phyloP scores from a whole-genome alignment of 495 filamentous ascomycete genomes.

The Xylaria bambusicola region DNA sequence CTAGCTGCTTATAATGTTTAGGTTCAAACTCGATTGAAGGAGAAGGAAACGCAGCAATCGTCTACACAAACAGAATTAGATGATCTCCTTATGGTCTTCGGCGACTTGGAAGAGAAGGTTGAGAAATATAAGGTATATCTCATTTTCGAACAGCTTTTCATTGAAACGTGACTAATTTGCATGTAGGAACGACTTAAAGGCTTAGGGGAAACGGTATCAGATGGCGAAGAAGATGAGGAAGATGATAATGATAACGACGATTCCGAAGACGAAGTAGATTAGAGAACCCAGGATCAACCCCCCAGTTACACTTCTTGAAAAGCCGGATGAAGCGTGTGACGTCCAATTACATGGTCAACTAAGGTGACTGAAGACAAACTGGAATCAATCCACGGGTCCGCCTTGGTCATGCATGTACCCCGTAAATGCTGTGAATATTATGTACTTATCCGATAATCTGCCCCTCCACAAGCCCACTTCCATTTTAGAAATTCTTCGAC shows the following conservation, averaged over 20 bases:
- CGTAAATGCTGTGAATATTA: constrained; percentile 21
- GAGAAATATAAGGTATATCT: constrained; percentile 70
- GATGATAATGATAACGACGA: constrained; percentile 62
- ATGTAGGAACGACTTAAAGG: constrained; percentile 70
- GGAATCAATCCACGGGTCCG: too few species aligned
- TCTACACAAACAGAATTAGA: constrained; percentile 72
- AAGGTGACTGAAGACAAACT: neutral
- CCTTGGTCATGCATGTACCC: constrained; percentile 18
- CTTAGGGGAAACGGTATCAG: constrained; percentile 72
- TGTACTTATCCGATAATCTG: constrained; percentile 27
- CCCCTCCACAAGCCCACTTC: constrained; percentile 22
- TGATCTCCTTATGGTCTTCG: constrained; percentile 83
- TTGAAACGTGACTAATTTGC: constrained; percentile 21
- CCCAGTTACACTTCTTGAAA: neutral
- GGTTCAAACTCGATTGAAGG: constrained; percentile 39
- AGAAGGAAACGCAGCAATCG: constrained; percentile 66
- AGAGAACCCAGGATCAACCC: too few species aligned
- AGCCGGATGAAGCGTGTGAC: neutral
- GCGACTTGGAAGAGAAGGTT: constrained; percentile 85
- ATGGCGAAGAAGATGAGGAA: constrained; percentile 73
- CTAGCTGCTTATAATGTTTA: constrained; percentile 20
- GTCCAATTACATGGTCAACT: neutral
- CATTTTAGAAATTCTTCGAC: constrained; percentile 22
- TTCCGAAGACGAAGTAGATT: constrained; percentile 26
- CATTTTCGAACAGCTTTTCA: neutral